phyloP scores from a whole-genome alignment of 192 early-diverging fungal genomes.

The Rhizophagus sp. region DNA sequence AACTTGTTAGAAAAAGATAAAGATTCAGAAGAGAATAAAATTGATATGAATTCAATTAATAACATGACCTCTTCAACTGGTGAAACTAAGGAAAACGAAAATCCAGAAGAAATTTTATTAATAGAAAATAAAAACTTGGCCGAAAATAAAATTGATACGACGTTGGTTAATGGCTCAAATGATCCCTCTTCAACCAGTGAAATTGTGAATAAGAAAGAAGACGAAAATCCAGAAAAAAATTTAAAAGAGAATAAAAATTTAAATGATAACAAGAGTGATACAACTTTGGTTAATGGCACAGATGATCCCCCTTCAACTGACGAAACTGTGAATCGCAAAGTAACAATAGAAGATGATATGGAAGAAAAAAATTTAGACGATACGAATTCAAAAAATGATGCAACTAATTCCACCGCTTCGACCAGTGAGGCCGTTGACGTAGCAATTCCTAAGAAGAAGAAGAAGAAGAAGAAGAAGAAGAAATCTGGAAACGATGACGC shows the following conservation, averaged over 20 bases:
- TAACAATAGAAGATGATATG: neutral
- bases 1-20: neutral
- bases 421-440: neutral
- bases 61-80: neutral
- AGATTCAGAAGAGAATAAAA: too few species aligned
- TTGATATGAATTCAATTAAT: neutral
- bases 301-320: too few species aligned
- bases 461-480: slow-evolving; percentile 39
- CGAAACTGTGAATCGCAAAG: neutral
- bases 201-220: neutral
- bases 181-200: neutral
- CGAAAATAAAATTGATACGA: neutral
- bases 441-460: slow-evolving; percentile 37
- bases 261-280: too few species aligned
- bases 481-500: slow-evolving; percentile 55
- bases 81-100: neutral
- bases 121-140: neutral
- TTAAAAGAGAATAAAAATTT: neutral
- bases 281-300: too few species aligned
- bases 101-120: neutral
- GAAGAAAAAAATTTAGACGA: neutral
- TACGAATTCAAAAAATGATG: neutral
- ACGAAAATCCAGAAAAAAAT: neutral
- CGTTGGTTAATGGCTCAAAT: neutral
- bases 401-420: neutral